Conservation (phyloP, 2,329 filamentous ascomycete genomes). For the Spiromastix sp. region DNA sequence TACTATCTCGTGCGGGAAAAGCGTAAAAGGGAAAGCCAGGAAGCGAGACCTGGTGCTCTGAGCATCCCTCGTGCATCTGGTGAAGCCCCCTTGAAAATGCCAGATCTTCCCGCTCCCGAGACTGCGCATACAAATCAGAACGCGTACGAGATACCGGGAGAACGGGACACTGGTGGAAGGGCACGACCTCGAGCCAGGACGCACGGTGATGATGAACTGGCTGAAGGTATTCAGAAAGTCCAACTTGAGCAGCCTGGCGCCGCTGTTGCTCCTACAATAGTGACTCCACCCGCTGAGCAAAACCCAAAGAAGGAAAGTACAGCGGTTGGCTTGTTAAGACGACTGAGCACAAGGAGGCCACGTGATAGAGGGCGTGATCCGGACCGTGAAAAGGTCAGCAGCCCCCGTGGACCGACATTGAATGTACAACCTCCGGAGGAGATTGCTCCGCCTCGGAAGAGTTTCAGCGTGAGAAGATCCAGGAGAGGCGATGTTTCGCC, state of each 20-base stretch:
- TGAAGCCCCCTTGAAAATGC: constrained; percentile 51
- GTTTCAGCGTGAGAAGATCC: constrained; percentile 68
- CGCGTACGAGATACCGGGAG: constrained; percentile 78
- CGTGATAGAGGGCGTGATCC: constrained; percentile 40
- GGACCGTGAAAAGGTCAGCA: constrained; percentile 43
- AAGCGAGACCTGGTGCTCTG: constrained; percentile 49
- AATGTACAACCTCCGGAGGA: constrained; percentile 72
- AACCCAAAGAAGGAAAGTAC: constrained; percentile 80
- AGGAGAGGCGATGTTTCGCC: constrained; percentile 44
- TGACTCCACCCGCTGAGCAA: constrained; percentile 50
- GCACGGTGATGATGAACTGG: constrained; percentile 85
- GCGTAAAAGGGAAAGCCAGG: constrained; percentile 62
- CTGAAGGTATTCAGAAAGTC: constrained; percentile 60
- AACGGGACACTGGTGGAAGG: constrained; percentile 74
- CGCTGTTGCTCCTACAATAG: constrained; percentile 38
- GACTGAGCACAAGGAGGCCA: constrained; percentile 82
- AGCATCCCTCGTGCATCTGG: constrained; percentile 47
- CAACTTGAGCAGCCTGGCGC: constrained; percentile 42
- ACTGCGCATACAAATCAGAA: constrained; percentile 81
- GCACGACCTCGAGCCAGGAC: constrained; percentile 79
- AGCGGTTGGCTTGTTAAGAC: constrained; percentile 70
- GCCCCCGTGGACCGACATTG: constrained; percentile 62
- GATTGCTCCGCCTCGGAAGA: constrained; percentile 61
- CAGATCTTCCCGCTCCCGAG: constrained; percentile 69
- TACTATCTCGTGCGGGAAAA: constrained; percentile 97